A percentile compares a stretch with the other conserved stretches of the same genome.
These are phyloP conservation scores for Pseudognaphalium luteoalbum DNA, from an alignment of 129 eudicot species.

Conservation along the genomic window DNA sequence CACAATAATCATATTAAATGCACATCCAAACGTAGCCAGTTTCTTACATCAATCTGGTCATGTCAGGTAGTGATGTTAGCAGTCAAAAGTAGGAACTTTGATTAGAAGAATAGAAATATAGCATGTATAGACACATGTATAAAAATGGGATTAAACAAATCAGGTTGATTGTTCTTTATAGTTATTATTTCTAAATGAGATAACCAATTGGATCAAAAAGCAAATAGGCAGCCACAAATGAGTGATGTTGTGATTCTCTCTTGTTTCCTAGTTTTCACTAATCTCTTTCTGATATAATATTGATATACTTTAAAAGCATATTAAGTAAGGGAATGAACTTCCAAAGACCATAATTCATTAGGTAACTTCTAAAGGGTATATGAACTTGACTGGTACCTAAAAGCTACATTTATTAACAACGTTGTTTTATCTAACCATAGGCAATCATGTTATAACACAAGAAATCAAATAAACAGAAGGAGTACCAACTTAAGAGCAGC, in stretches of 20 bases:
- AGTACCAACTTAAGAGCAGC: constrained; percentile 86
- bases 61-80: constrained; percentile 9
- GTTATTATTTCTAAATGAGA: neutral
- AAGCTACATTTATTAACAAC: constrained; percentile 10
- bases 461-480: constrained; percentile 10
- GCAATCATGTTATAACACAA: neutral
- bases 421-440: constrained; percentile 15
- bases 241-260: constrained; percentile 5
- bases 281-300: constrained; percentile 1
- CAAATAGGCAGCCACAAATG: constrained; percentile 6
- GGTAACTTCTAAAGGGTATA: neutral
- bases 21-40: neutral
- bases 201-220: neutral
- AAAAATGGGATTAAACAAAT: no score
- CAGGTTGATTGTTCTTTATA: constrained; percentile 4
- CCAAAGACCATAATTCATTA: neutral
- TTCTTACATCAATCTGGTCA: neutral
- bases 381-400: neutral
- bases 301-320: neutral
- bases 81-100: no score
- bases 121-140: no score
- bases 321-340: neutral
- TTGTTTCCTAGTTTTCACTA: constrained; percentile 11
- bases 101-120: no score
- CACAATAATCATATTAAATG: neutral